phyloP scores from a whole-genome alignment of 2,329 filamentous ascomycete species.

The Fusarium gaditjirri region DNA sequence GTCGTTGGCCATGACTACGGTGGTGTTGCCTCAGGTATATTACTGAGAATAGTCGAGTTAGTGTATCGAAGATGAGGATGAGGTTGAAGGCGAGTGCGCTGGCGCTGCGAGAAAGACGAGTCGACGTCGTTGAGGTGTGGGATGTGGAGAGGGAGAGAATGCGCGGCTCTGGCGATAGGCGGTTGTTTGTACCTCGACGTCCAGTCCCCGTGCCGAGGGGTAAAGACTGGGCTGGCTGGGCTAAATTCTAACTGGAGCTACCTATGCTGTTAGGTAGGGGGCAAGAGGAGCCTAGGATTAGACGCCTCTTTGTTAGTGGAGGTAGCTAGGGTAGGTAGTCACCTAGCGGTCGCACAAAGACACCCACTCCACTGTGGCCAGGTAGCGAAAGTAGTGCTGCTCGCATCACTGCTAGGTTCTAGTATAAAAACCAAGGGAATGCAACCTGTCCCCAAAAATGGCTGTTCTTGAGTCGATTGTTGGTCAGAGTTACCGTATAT shows the following conservation, averaged over 20 bases:
- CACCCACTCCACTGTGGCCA: conserved; percentile 29
- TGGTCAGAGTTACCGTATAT: conserved; percentile 4
- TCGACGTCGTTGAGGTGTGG: conserved; percentile 46
- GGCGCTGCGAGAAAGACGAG: conserved; percentile 42
- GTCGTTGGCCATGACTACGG: conserved; percentile 92
- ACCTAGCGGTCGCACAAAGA: conserved; percentile 23
- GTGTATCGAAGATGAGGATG: conserved; percentile 29
- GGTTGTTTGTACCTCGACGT: conserved; percentile 41
- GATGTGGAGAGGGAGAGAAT: conserved; percentile 49
- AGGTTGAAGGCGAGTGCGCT: conserved; percentile 32
- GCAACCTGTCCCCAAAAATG: conserved; percentile 43
- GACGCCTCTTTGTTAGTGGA: conserved; percentile 25
- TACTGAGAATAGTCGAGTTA: conserved; percentile 22
- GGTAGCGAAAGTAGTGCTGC: conserved; percentile 24
- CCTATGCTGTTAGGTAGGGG: conserved; percentile 23
- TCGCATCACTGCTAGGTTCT: conserved; percentile 26
- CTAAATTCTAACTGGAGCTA: conserved; percentile 17
- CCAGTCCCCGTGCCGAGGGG: conserved; percentile 43
- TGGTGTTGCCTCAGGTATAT: conserved; percentile 30
- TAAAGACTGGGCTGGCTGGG: conserved; percentile 32
- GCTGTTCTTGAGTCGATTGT: conserved; percentile 28
- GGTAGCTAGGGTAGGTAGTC: background rate
- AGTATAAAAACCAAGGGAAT: conserved; percentile 39
- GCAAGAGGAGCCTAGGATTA: conserved; percentile 7
- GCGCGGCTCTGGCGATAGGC: conserved; percentile 48